Base-by-base conservation (phyloP, 106 monocot species). In the Platanthera zijinensis region DNA sequence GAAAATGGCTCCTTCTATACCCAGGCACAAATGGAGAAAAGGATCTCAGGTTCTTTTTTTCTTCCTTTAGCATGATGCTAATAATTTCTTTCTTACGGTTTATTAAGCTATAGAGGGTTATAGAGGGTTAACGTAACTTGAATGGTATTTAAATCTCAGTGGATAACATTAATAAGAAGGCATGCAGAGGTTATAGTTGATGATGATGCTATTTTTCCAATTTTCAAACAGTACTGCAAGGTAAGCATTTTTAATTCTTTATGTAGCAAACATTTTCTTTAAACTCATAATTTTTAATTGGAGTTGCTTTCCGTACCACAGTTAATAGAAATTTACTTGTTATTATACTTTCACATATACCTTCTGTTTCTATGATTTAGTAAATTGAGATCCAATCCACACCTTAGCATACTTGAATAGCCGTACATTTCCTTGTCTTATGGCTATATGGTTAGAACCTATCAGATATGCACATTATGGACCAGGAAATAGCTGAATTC, bases 11-110 rank as follows among this genome's bases (percentile, higher is more conserved):
- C 89, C 87, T 83, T 53, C 57, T 53, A 89, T 97, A 51, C 86
- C 87, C 32, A 86, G 88, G 80, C 80, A 82, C 50, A 94, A 84
- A 82, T 97, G 97, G 97, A 89, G 93, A 74, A 97, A 97, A 94
- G 97, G 97, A 82, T 97, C 97, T 49, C 97, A 97, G 94, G 97
- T 97, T 52, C 52, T 69, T 19, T 19, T 46, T 59, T 69, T 49
- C 12, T 8, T 52, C 50, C 11, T 80, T 78, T 11, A 66, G 63
- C 32, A 51, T 49, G 7, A 64, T 25, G n/a, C 25, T 1, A 69
- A 46, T 54, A 6, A n/a, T 6, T 73, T 4, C 5, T 51, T 46
- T 7, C 75, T 66, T 51, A 10, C 1, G 15, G 32, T 63, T 47
- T 48, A 13, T 19, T 57, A 30, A 18, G 10, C 69, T 68, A 10